Conservation (phyloP, 306 rosid species). For the Herpetospermum pedunculosum region DNA sequence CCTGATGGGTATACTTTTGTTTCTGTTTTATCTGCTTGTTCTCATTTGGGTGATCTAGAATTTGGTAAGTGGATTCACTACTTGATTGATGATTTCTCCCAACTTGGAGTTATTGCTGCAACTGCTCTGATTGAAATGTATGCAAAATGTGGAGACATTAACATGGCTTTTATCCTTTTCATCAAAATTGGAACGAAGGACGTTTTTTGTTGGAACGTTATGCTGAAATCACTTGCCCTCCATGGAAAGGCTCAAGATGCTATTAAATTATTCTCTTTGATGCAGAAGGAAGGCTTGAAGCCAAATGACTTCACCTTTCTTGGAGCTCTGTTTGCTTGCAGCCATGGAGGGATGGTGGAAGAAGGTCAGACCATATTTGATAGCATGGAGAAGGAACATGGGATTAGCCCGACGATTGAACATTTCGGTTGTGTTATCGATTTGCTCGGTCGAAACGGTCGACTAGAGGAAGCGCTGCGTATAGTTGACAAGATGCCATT, state of each 20-base stretch:
- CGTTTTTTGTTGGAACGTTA: slow-evolving; percentile 21
- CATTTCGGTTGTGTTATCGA: slow-evolving; percentile 21
- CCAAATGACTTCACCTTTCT: slow-evolving; percentile 18
- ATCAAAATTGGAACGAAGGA: slow-evolving; percentile 18
- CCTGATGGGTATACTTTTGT: slow-evolving; percentile 21
- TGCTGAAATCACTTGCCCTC: slow-evolving; percentile 15
- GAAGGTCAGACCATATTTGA: slow-evolving; percentile 19
- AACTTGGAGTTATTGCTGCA: slow-evolving; percentile 16
- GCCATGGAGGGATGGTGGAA: slow-evolving; percentile 18
- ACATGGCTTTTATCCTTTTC: slow-evolving; percentile 9
- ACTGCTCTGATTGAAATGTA: slow-evolving; percentile 21
- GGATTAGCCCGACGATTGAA: slow-evolving; percentile 7
- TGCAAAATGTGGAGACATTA: slow-evolving; percentile 22
- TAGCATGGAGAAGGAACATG: slow-evolving; percentile 7
- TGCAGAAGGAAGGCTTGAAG: slow-evolving; percentile 15
- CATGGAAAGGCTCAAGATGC: slow-evolving; percentile 20
- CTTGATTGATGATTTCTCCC: slow-evolving; percentile 15
- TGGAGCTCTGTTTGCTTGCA: slow-evolving; percentile 18
- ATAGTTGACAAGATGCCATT: slow-evolving; percentile 8
- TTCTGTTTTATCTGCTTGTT: slow-evolving; percentile 20
- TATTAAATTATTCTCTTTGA: slow-evolving; percentile 9
- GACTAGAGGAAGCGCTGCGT: slow-evolving; percentile 12
- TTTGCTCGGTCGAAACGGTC: slow-evolving; percentile 19
- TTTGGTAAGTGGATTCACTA: slow-evolving; percentile 15
- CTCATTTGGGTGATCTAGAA: slow-evolving; percentile 13